Evolutionary conservation across 371 early-diverging fungal species (phyloP).

Genomic region (Mucor velutinosus): DNA sequence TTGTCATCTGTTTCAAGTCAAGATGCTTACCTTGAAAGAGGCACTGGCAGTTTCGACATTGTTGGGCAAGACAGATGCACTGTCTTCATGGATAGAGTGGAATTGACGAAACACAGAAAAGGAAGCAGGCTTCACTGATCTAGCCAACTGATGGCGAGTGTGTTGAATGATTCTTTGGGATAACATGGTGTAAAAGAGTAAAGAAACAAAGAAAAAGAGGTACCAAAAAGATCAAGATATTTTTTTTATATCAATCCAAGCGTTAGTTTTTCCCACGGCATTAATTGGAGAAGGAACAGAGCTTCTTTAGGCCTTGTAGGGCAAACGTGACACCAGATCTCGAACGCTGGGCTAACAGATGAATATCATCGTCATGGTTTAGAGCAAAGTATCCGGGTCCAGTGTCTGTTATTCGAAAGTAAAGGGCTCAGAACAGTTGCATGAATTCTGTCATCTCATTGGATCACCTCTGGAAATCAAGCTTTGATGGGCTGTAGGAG

Average conservation of each 20-base stretch:
- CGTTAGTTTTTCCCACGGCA: neutral
- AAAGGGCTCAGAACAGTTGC: neutral
- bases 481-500: neutral
- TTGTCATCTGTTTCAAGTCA: neutral
- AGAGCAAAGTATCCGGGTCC: neutral
- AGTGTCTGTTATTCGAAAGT: neutral
- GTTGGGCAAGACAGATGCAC: constrained; percentile 47
- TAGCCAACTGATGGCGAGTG: neutral
- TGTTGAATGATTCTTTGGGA: constrained; percentile 18
- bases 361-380: neutral
- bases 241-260: neutral
- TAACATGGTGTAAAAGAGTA: constrained; percentile 6
- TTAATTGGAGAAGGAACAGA: constrained; percentile 2
- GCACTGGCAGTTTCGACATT: constrained; percentile 76
- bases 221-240: neutral
- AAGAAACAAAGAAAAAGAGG: neutral
- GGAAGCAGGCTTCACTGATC: constrained; percentile 4
- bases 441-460: neutral
- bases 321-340: constrained; percentile 1
- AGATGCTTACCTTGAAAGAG: constrained; percentile 73
- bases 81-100: constrained; percentile 46
- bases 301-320: neutral
- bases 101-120: constrained; percentile 17
- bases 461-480: neutral
- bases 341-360: neutral